Conservation (phyloP, 306 rosid species). For the Cucurbita moschata region DNA sequence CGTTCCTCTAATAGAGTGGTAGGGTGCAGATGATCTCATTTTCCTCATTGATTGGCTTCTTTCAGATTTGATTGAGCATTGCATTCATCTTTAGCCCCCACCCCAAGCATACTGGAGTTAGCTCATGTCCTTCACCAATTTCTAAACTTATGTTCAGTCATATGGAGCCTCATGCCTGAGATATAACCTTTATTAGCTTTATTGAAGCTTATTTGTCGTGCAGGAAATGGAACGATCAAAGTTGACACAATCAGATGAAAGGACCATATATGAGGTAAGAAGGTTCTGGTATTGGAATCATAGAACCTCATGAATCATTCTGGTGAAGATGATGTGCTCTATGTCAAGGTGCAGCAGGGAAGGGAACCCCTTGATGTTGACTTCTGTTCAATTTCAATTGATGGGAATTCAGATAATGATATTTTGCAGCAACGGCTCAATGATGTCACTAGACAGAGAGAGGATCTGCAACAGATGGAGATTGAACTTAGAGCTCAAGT, state of each 20-base stretch:
- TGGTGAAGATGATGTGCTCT: conserved; percentile 32
- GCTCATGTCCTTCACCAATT: neutral
- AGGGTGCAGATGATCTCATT: neutral
- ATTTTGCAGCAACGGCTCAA: conserved; percentile 60
- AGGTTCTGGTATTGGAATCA: conserved; percentile 14
- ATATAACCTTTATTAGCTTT: neutral
- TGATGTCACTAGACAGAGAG: conserved; percentile 59
- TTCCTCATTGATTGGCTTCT: neutral
- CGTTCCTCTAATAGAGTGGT: neutral
- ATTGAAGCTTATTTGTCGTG: conserved; percentile 4
- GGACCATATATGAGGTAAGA: conserved; percentile 91
- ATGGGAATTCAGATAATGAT: conserved; percentile 51
- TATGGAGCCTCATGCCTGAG: neutral
- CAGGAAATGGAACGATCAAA: conserved; percentile 61
- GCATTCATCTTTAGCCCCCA: neutral
- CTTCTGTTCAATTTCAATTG: conserved; percentile 69
- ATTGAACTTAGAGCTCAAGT: conserved; percentile 68
- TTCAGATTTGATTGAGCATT: neutral
- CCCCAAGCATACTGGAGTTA: neutral
- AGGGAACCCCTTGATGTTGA: conserved; percentile 84
- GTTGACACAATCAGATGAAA: conserved; percentile 71
- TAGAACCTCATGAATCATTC: conserved; percentile 13
- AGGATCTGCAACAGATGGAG: conserved; percentile 63
- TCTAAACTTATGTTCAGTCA: neutral
- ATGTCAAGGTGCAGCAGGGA: conserved; percentile 92